Evolutionary conservation across 108 stramenopile species (phyloP).

Genomic region (Nitzschia sp.): DNA sequence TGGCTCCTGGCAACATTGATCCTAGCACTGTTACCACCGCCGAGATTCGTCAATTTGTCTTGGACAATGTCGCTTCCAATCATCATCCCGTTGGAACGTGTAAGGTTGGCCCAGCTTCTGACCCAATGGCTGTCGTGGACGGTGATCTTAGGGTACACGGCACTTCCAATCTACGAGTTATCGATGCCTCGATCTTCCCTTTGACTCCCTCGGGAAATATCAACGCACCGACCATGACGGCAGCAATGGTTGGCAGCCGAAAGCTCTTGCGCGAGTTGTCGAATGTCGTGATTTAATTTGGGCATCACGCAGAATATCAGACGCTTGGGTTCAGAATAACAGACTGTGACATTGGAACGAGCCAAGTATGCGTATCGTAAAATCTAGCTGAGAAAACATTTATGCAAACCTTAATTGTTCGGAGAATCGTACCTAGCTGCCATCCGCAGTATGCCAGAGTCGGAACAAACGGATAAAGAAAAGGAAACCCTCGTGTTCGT

Average conservation of each 20-base stretch:
- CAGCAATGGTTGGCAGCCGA: not conserved
- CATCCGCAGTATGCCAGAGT: no score
- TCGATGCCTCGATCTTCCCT: not conserved
- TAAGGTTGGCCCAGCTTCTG: not conserved
- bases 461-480: no score
- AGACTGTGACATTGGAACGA: not conserved
- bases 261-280: not conserved
- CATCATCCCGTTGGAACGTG: not conserved
- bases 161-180: not conserved
- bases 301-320: not conserved
- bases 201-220: not conserved
- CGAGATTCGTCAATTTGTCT: not conserved
- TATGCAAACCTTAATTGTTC: no score
- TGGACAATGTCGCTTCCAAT: not conserved
- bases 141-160: not conserved
- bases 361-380: not conserved
- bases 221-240: not conserved
- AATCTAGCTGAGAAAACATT: not conserved
- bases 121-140: not conserved
- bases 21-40: not conserved
- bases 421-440: no score
- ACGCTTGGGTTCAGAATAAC: not conserved
- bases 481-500: no score
- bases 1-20: not conserved
- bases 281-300: not conserved